Base-by-base conservation (phyloP, 768 basidiomycete species). In the Pholiota molesta region DNA sequence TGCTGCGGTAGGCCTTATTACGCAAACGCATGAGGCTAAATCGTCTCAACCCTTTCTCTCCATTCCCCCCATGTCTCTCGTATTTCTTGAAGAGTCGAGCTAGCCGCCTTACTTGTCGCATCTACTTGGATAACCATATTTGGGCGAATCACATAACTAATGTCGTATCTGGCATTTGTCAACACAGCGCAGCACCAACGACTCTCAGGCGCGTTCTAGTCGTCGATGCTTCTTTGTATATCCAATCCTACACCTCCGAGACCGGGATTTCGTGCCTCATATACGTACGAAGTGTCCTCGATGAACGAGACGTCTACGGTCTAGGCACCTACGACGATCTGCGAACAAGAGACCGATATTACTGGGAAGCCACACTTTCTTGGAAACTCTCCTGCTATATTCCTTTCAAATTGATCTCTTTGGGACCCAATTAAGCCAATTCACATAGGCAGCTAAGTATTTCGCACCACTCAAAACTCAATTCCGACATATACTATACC, bases 1-100 rank as follows among this genome's bases (percentile, higher is more conserved):
- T 53, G 42, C 59, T 56, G 59, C 49, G 59, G 54, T 57, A 39
- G 17, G 23, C 55, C 40, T 29, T 57, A 57, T 64, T 56, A 59
- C 39, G 39, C 49, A 33, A 33, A 54, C 10, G 10, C 47, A 49
- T 54, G 52, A 54, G 52, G 52, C 21, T 54, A 19, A 51, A 19
- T 28, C 59, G 52, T 23, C 49, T 17, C 37, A 29, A 28, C n/a
- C 29, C 37, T 19, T 40, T 60, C 53, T 39, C 45, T 55, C 29
- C 55, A n/a, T 42, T 44, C 49, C 47, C 29, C 59, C 63, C 52
- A 51, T 59, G 49, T 52, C 29, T 37, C 42, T 6, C 5, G 3
- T 21, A 6, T 21, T 17, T n/a, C 23, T 26, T 49, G 19, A 8
- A 47, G 47, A 28, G 47, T 49, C 23, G 23, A 49, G 47, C 47